Evolutionary conservation across 495 filamentous ascomycete species (phyloP).

Genomic region (Penicillium robsamsonii): DNA sequence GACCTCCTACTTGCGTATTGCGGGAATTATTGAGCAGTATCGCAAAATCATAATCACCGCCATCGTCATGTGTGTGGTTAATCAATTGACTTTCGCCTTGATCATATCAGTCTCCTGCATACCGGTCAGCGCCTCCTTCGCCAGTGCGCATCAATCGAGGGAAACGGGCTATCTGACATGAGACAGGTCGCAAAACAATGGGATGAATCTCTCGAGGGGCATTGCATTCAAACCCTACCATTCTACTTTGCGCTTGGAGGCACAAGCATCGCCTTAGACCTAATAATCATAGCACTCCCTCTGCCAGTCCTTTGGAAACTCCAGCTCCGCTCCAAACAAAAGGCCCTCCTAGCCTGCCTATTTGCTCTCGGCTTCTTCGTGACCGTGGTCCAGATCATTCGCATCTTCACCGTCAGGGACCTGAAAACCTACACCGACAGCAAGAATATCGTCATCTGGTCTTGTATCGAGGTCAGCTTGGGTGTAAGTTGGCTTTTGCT

Average conservation of each 20-base stretch:
- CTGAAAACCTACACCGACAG: conserved; percentile 46
- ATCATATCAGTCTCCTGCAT: conserved; percentile 33
- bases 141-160: neutral
- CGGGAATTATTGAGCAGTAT: conserved; percentile 40
- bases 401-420: conserved; percentile 48
- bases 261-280: conserved; percentile 44
- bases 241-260: conserved; percentile 39
- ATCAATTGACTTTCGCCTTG: conserved; percentile 30
- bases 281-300: conserved; percentile 51
- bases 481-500: conserved; percentile 26
- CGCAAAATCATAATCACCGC: conserved; percentile 32
- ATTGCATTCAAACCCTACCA: conserved; percentile 40
- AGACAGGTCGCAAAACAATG: conserved; percentile 46
- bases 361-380: conserved; percentile 54
- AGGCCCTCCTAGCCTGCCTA: conserved; percentile 42
- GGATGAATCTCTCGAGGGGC: conserved; percentile 38
- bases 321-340: conserved; percentile 31
- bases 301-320: conserved; percentile 44
- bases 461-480: conserved; percentile 49
- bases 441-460: conserved; percentile 50
- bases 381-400: conserved; percentile 53
- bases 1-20: conserved; percentile 49
- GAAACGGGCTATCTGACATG: neutral
- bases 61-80: conserved; percentile 37
- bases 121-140: conserved; percentile 29